Base-by-base conservation (phyloP, 495 filamentous ascomycete genomes). In the Lasiosphaeria hispida region DNA sequence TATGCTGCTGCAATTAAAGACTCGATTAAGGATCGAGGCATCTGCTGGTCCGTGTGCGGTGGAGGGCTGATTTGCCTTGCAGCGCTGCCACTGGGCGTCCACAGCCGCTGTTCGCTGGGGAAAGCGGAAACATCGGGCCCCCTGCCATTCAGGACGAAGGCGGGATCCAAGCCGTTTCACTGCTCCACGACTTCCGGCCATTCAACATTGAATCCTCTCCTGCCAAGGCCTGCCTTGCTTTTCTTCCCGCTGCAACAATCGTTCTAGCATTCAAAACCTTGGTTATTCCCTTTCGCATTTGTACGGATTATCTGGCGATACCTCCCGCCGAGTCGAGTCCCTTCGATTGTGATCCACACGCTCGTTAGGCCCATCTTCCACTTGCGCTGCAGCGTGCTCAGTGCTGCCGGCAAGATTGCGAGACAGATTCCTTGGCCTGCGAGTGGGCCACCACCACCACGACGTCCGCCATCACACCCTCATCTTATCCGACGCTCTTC, bases 151-250 rank as follows among this genome's bases (percentile, higher is more conserved):
- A 30, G 23, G 23, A 30, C 2, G 9, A 34, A 37, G 8, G 18
- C 18, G 23, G 51, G 38, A 23, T 41, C 51, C 51, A 37, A 19
- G 47, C 36, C 35, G 49, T 53, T 53, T 42, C 51, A 53, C 38
- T 30, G 51, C 43, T 23, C 42, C 51, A 14, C 15, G 17, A 39
- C 51, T 33, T 23, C 33, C 53, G 35, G 7, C 11, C 47, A 35
- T 50, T 33, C 23, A 30, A 30, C 23, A 30, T n/a, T n/a, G 30
- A 58, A 51, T 30, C 44, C 54, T 49, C 41, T 47, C 54, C 54
- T 53, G 54, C 54, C 54, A 57, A 57, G 54, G 43, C 45, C 45
- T 58, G 19, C 55, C 45, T 50, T 58, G 55, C 47, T 58, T 58
- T 58, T 38, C 43, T n/a, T 57, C 55, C 34, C 18, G 35, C 43